A percentile compares a stretch with the other conserved stretches of the same genome.
phyloP scores from a whole-genome alignment of 805 yeast species.

The Candida tibetensis region DNA sequence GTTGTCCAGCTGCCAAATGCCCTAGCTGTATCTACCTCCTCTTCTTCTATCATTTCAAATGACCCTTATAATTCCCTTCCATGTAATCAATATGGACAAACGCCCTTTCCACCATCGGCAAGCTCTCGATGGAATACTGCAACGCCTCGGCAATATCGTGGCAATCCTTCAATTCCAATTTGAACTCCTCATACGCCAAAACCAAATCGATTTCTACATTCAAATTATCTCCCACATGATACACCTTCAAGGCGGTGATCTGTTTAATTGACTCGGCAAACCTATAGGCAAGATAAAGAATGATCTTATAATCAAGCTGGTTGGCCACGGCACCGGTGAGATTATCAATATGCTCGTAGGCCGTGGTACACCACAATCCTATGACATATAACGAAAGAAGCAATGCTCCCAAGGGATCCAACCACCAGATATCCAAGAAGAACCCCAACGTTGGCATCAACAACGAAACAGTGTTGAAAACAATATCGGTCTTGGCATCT shows the following conservation, averaged over 20 bases:
- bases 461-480: constrained; percentile 69
- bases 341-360: constrained; percentile 70
- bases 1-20: too few relatives aligned
- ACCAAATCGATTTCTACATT: constrained; percentile 77
- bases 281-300: constrained; percentile 63
- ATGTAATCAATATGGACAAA: constrained; percentile 75
- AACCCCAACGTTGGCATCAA: constrained; percentile 66
- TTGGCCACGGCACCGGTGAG: constrained; percentile 72
- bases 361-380: constrained; percentile 59
- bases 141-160: constrained; percentile 81
- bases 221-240: constrained; percentile 75
- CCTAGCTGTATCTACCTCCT: background rate
- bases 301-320: constrained; percentile 58
- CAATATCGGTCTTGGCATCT: constrained; percentile 76
- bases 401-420: constrained; percentile 74
- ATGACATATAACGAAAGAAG: constrained; percentile 60
- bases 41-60: constrained; percentile 21
- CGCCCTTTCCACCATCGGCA: constrained; percentile 76
- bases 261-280: constrained; percentile 65
- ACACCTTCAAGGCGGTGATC: constrained; percentile 65
- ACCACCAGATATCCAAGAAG: constrained; percentile 57
- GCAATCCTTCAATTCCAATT: constrained; percentile 56
- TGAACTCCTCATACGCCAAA: constrained; percentile 40
- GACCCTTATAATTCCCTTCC: constrained; percentile 44
- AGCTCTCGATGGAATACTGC: constrained; percentile 75